These are phyloP conservation scores for Suillus plorans DNA, from an alignment of 768 basidiomycete species.

Conservation along the genomic window DNA sequence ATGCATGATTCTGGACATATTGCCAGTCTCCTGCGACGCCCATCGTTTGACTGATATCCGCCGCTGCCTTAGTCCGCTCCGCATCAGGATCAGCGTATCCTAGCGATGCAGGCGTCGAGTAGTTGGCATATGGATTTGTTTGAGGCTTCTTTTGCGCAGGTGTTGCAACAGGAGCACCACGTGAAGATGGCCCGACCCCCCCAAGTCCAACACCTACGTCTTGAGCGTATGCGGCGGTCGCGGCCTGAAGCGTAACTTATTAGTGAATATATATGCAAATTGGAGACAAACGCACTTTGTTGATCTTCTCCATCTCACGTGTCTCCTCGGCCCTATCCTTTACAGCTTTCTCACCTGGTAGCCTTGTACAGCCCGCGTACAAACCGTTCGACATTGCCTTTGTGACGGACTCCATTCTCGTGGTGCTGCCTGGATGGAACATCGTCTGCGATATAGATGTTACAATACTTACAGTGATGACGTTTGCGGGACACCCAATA, in stretches of 20 bases:
- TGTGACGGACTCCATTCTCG: too few species aligned
- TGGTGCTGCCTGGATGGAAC: too few species aligned
- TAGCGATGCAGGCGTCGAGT: constrained; percentile 83
- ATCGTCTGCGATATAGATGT: too few species aligned
- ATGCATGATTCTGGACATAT: constrained; percentile 42
- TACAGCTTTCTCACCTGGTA: constrained; percentile 85
- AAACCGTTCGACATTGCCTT: too few species aligned
- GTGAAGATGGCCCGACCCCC: constrained; percentile 11
- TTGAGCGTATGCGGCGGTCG: constrained; percentile 74
- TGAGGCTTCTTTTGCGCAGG: constrained; percentile 40
- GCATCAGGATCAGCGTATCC: constrained; percentile 79
- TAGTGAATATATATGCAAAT: background rate
- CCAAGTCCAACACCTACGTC: constrained; percentile 73
- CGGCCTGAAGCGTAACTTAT: constrained; percentile 50
- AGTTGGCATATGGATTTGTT: constrained; percentile 72
- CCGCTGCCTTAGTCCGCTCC: constrained; percentile 60
- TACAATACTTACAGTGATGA: too few species aligned
- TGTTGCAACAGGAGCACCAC: constrained; percentile 28
- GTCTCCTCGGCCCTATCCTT: constrained; percentile 84
- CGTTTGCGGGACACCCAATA: too few species aligned
- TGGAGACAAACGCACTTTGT: constrained; percentile 52
- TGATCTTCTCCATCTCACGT: constrained; percentile 82
- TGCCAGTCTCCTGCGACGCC: constrained; percentile 82
- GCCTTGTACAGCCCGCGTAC: too few species aligned
- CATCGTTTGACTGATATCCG: constrained; percentile 57